phyloP scores from a whole-genome alignment of 164 flowering plant genomes.

The Kalanchoe fedtschenkoi region DNA sequence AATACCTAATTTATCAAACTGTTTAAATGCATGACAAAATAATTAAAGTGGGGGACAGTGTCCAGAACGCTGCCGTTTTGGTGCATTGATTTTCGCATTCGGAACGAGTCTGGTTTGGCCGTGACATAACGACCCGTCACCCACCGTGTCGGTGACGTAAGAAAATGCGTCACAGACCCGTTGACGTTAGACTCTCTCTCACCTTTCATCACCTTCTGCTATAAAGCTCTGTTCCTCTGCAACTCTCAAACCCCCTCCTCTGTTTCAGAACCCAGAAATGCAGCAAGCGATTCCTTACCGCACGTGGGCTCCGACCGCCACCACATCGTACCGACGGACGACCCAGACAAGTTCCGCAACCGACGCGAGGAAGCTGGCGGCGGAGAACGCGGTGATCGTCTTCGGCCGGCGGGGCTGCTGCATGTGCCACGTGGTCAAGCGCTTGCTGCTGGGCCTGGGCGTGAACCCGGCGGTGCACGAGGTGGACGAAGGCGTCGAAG shows the following conservation, averaged over 20 bases:
- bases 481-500: slow-evolving; percentile 48
- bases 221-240: background rate
- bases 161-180: background rate
- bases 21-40: too few species aligned
- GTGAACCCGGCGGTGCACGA: slow-evolving; percentile 69
- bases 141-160: background rate
- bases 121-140: background rate
- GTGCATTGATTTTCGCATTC: too few species aligned
- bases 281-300: background rate
- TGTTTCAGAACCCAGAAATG: background rate
- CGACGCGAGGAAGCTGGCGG: slow-evolving; percentile 19
- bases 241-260: background rate
- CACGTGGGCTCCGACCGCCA: background rate
- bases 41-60: too few species aligned
- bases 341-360: background rate
- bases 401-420: slow-evolving; percentile 61
- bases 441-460: slow-evolving; percentile 48
- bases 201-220: background rate
- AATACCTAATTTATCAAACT: too few species aligned
- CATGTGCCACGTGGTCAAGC: slow-evolving; percentile 69
- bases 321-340: background rate
- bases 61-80: background rate
- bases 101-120: background rate
- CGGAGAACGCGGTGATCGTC: slow-evolving; percentile 62
- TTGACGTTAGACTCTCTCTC: background rate